Evolutionary conservation across 768 basidiomycete genomes (phyloP), one percentile per base, ranked within the genome.

Genomic region (Cystofilobasidium bisporidii): DNA sequence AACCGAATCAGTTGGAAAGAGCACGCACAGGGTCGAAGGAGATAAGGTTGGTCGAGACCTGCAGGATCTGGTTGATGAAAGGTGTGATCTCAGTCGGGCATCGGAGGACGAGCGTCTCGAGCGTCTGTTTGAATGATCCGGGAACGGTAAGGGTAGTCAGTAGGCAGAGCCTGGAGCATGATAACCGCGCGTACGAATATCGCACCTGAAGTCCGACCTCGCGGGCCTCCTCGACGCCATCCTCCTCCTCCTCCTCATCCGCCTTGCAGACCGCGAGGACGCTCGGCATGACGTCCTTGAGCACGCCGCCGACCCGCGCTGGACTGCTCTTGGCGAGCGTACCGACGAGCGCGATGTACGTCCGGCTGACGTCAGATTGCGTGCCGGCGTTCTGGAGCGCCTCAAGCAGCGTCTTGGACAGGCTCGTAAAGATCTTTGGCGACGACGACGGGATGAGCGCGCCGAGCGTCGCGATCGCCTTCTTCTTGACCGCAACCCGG

Each of bases 401-500:
- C 30, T 47, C 20, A 24, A 61, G 41, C 33, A 69, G 48, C 26
- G 68, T 60, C 18, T 53, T 55, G 17, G 63, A 50, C 6, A 69
- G 63, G 15, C 43, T 33, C 47, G 47, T 41, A 74, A 89, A 88
- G 14, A 88, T 76, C 3, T 81, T 79, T 5, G 84, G 80, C 47
- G 83, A 83, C 12, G 87, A 86, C 50, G 84, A 83, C 20, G 86
- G 87, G 45, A 92, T 82, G 75, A 91, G 88, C 71, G 91, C 45
- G 22, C 74, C 73, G 48, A 91, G 76, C 0, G 91, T 89, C 43
- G 85, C 80, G 67, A 97, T 92, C 2, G 91, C 88, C 61, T 92
- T 87, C 80, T 98, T 98, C 61, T 93, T 85, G 63, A 98, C 89
- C 0, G 91, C 90, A 14, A 88, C 83, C 5, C 91, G 86, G 11